phyloP scores from a whole-genome alignment of 306 rosid genomes.

The Corylus americana region DNA sequence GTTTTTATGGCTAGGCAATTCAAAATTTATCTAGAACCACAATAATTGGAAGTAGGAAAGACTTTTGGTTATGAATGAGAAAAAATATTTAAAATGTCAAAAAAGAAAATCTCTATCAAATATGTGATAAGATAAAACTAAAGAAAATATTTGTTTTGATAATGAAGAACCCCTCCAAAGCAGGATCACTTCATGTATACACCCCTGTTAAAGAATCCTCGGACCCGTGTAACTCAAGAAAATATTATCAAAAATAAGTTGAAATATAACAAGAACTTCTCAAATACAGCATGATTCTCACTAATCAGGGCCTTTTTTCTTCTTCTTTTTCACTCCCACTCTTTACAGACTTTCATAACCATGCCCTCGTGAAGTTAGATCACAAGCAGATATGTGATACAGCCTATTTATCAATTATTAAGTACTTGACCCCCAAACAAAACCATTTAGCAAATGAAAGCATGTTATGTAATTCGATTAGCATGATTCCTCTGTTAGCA shows the following conservation, averaged over 20 bases:
- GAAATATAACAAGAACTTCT: not conserved
- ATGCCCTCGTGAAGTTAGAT: not conserved
- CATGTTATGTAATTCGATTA: not conserved
- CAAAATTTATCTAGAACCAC: constrained; percentile 1
- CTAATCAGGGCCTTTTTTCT: not conserved
- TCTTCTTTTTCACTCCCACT: not conserved
- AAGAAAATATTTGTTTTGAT: too few species aligned
- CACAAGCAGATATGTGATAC: not conserved
- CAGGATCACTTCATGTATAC: too few species aligned
- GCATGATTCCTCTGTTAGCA: not conserved
- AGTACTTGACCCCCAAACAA: constrained; percentile 1
- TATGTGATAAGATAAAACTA: not conserved
- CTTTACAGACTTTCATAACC: not conserved
- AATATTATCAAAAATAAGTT: not conserved
- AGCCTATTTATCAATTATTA: not conserved
- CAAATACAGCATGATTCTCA: not conserved
- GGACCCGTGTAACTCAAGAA: too few species aligned
- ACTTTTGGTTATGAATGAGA: constrained; percentile 6
- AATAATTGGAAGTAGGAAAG: constrained; percentile 5
- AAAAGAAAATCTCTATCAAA: not conserved
- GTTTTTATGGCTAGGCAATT: constrained; percentile 8
- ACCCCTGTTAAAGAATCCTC: too few species aligned
- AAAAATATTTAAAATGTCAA: not conserved
- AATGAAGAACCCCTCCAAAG: too few species aligned
- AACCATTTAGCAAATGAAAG: not conserved